Evolutionary conservation across 2,329 filamentous ascomycete genomes (phyloP), one percentile per base, ranked within the genome.

Genomic region (Magnaporthiopsis poae): DNA sequence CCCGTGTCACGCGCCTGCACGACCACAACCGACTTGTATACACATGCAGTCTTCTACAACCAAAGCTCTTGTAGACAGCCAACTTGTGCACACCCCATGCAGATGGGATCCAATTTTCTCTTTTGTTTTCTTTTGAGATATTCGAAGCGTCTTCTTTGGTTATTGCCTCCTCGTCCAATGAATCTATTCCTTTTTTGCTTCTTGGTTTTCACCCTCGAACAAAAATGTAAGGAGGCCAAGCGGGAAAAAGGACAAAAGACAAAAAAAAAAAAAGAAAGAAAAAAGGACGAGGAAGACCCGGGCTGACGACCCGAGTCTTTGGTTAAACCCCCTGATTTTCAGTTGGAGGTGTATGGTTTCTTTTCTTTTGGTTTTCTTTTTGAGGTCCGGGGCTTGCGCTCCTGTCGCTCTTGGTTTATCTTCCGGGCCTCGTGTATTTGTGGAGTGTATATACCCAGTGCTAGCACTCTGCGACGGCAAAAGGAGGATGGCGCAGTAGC

Each of bases 391-490:
- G n/a, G 21, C 46, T 56, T 56, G 46, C 21, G 46, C 21, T 56
- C 46, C 46, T 56, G 46, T n/a, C 21, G 60, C 15, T 61, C 60
- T 61, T 25, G 27, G 60, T 31, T 61, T 29, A 33, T 61, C 25
- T 61, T 29, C 27, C 60, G 31, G 60, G 60, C 18, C 25, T 29
- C 5, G 25, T 61, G 27, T 60, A 59, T 36, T 65, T 27, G 52
- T 65, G 59, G 35, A 61, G 33, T 65, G 64, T 65, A 65, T 65
- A 65, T 65, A 65, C 64, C 64, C 64, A 33, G 29, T 27, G 27
- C 18, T 31, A n/a, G 35, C 35, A 31, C 64, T 39, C 63, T 13
- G 56, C 33, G 25, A 60, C 52, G 46, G 46, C 46, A 56, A 25
- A 56, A 21, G 46, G 46, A 25, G n/a, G 21, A 56, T 56, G 46